Evolutionary conservation across 306 rosid genomes (phyloP), one percentile per base, ranked within the genome.

Genomic region (Malus fusca): DNA sequence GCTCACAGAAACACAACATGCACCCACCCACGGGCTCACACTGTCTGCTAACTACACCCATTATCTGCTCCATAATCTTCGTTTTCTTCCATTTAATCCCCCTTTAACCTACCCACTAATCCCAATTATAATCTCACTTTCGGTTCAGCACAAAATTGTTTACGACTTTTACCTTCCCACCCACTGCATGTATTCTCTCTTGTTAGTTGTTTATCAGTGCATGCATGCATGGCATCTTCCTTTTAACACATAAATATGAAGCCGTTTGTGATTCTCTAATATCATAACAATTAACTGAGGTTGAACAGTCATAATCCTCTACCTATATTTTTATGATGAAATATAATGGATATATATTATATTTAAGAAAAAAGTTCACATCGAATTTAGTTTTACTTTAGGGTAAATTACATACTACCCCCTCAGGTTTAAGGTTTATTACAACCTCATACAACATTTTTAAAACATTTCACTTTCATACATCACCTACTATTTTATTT

Each of bases 91-190:
- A 58, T 22, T 18, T 26, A 52, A 61, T 74, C 52, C 68, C 58
- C 66, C 68, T 74, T 52, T 51, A 28, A 52, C 68, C 62, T 28
- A 53, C 11, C 62, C 53, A 51, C 60, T 52, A 68, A 65, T 73
- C 52, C 68, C 75, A 22, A 13, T 19, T 51, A 4, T 59, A 67
- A 26, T 75, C 77, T 55, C 51, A 22, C 63, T 71, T 71, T 71
- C 74, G 31, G 74, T 71, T 69, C 42, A 69, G 40, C 59, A n/a
- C 15, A 69, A 31, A 68, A 68, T 69, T 69, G 61, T 51, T 69
- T 26, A 46, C 3, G 30, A n/a, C 15, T 13, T 10, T 71, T 71
- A 4, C 31, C 56, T 63, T 55, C 48, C 22, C 65, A 71, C 63
- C 76, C 53, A 72, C 76, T 56, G 35, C 76, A 35, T 72, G 53